Conservation (phyloP, 495 filamentous ascomycete genomes). For the Penicillium salamii region DNA sequence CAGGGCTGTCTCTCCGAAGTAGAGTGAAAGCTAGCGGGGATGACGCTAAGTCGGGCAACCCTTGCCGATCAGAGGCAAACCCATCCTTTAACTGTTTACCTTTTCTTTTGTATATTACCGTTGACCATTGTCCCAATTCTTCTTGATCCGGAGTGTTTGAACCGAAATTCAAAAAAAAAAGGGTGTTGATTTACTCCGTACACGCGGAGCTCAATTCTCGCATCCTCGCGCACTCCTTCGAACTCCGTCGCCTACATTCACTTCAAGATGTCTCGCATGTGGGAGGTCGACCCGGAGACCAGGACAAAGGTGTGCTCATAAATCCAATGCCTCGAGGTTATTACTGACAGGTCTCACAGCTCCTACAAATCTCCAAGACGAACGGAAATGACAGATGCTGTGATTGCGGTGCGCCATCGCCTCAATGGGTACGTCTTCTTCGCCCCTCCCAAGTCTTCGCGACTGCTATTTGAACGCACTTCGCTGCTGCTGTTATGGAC, state of each 20-base stretch:
- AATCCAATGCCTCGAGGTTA: too few relatives aligned
- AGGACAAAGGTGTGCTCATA: conserved; percentile 78
- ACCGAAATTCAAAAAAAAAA: background rate
- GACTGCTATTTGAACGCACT: too few relatives aligned
- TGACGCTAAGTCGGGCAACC: conserved; percentile 21
- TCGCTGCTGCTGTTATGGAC: too few relatives aligned
- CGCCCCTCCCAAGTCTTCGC: background rate
- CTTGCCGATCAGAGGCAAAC: conserved; percentile 27
- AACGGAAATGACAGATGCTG: conserved; percentile 84
- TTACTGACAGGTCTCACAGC: conserved; percentile 44
- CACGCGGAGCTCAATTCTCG: background rate
- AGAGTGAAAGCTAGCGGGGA: conserved; percentile 11
- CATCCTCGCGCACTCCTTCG: conserved; percentile 2
- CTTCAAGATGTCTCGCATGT: conserved; percentile 63
- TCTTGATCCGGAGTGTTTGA: background rate
- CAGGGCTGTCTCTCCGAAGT: too few relatives aligned
- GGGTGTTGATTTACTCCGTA: background rate
- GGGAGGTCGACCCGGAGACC: conserved; percentile 97
- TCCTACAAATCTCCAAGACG: conserved; percentile 83
- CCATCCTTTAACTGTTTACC: background rate
- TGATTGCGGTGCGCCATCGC: conserved; percentile 90
- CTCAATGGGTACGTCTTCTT: conserved; percentile 70
- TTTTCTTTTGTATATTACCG: background rate
- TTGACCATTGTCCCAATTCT: background rate
- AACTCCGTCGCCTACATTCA: conserved; percentile 3